Conservation (phyloP, 495 filamentous ascomycete genomes). For the Aspergillus carlsbadensis region DNA sequence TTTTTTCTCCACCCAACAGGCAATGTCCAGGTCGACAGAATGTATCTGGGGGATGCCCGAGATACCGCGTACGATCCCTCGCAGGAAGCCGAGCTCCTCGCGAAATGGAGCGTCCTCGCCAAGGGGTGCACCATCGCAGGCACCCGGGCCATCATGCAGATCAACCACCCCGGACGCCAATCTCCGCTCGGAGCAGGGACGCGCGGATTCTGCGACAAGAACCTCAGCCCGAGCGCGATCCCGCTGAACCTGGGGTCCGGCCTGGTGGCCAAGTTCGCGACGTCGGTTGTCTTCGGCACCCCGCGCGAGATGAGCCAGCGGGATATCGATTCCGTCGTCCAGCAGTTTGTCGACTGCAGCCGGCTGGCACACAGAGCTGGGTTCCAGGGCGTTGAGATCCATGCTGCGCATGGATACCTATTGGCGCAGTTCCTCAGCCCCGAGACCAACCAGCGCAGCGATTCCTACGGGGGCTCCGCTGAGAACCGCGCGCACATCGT, state of each 20-base stretch:
- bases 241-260: no score
- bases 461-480: conserved; percentile 30
- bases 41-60: no score
- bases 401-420: conserved; percentile 9
- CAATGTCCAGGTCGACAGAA: no score
- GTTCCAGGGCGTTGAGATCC: conserved; percentile 14
- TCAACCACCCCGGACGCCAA: not conserved
- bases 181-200: not conserved
- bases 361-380: not conserved
- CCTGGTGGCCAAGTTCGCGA: not conserved
- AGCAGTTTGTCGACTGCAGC: not conserved
- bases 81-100: no score
- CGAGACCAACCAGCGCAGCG: conserved; percentile 14
- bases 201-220: not conserved
- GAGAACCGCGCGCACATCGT: conserved; percentile 28
- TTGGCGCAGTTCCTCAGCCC: conserved; percentile 8
- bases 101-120: no score
- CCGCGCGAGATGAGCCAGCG: not conserved
- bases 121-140: no score
- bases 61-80: no score
- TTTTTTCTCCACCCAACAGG: no score
- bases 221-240: not conserved
- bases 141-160: not conserved
- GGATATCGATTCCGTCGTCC: not conserved
- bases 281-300: not conserved